Evolutionary conservation across 805 yeast species (phyloP), one percentile per base, ranked within the genome.

Genomic region (Candida montana): DNA sequence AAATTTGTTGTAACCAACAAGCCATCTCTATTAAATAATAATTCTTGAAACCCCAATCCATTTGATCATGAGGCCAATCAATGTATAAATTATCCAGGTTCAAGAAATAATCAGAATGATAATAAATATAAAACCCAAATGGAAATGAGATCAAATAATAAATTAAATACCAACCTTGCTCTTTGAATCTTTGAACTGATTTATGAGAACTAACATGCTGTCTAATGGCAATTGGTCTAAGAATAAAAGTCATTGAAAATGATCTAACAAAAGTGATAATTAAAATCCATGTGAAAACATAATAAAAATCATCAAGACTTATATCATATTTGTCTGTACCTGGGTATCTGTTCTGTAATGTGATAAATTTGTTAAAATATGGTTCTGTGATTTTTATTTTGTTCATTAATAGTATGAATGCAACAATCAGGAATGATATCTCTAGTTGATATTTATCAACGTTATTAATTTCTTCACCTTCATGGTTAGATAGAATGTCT

Each of bases 1-100:
- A 71, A 19, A 86, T 69, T 61, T 87, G 95, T 53, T 84, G 87
- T 47, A 86, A 55, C 95, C 95, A 90, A 50, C 75, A 76, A 12
- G 83, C 81, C n/a, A 83, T 69, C 52, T 83, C 82, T 31, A 78
- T 62, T 31, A 89, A 69, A 54, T 89, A 89, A 63, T 83, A 90
- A 10, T 63, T 56, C 64, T 89, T 89, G 60, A 81, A 70, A 5
- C 55, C 49, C 3, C 63, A 57, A 3, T 75, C 50, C 65, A 86
- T 62, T 46, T 71, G 61, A 57, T 74, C 72, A 55, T 86, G 85
- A 2, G 96, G 96, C 88, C 95, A 88, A 35, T 68, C 76, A 16
- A 60, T 48, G 69, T 78, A 88, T 26, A 87, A 57, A 40, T 75
- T 65, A 51, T 75, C 81, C 42, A 77, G 64, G 52, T 81, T 69